Percentiles rank a stretch among this genome's conserved stretches.
Evolutionary conservation across 164 flowering plant species (phyloP).

Genomic region (Amborella trichopoda): DNA sequence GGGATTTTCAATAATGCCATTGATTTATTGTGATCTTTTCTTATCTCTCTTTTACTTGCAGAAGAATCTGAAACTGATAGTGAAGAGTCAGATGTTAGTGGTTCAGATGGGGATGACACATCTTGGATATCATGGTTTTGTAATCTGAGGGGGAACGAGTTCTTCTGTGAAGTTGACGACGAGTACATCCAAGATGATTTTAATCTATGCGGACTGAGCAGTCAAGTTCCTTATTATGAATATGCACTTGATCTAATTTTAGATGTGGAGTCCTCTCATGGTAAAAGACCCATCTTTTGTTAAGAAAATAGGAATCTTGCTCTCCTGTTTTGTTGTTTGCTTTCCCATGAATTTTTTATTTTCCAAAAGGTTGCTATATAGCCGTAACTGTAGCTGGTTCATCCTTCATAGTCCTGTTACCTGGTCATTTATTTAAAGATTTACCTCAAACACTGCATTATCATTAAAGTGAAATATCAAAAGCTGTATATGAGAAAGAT

Average conservation of each 20-base stretch:
- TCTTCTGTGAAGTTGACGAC: conserved; percentile 94
- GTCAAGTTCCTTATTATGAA: conserved; percentile 81
- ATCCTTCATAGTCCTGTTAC: too few species aligned
- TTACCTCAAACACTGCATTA: too few species aligned
- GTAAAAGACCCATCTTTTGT: too few species aligned
- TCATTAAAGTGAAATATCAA: too few species aligned
- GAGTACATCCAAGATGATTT: conserved; percentile 92
- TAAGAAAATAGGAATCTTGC: too few species aligned
- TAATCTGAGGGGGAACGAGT: conserved; percentile 85
- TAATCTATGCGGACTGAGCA: conserved; percentile 78
- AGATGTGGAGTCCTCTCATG: conserved; percentile 87
- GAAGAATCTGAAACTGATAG: conserved; percentile 83
- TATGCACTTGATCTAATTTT: conserved; percentile 86
- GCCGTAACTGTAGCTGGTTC: too few species aligned
- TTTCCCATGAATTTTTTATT: too few species aligned
- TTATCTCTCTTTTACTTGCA: not conserved
- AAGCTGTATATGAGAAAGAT: too few species aligned
- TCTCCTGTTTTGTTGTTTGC: too few species aligned
- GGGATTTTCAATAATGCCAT: not conserved
- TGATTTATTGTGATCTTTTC: not conserved
- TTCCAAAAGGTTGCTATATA: too few species aligned
- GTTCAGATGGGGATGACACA: conserved; percentile 86
- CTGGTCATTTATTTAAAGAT: too few species aligned
- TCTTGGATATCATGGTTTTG: conserved; percentile 98
- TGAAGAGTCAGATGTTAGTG: conserved; percentile 85